Evolutionary conservation across 345 rosid species (phyloP).

Genomic region (Linum trigynum): DNA sequence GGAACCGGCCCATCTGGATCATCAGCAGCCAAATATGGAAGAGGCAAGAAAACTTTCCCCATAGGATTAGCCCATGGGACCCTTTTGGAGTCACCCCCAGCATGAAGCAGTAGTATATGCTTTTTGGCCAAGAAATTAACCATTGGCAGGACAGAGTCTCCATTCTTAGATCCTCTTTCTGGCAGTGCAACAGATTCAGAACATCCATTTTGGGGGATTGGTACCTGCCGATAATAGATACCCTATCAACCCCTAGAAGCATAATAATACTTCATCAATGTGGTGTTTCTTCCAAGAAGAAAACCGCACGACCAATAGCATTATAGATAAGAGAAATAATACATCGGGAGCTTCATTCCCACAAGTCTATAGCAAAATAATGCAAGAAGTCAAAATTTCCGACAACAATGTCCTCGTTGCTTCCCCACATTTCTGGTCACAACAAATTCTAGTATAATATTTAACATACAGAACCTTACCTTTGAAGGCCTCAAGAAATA

Average conservation of each 20-base stretch:
- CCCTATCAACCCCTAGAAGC: constrained; percentile 18
- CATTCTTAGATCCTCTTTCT: constrained; percentile 12
- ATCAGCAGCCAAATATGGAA: constrained; percentile 86
- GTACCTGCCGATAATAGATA: constrained; percentile 37
- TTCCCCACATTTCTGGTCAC: too few relatives aligned
- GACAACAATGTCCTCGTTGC: too few relatives aligned
- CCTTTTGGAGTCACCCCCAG: constrained; percentile 98
- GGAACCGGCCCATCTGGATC: constrained; percentile 96
- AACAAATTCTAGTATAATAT: too few relatives aligned
- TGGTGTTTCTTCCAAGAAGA: neutral
- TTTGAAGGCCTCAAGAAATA: too few relatives aligned
- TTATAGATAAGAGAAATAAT: neutral
- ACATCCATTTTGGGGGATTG: constrained; percentile 22
- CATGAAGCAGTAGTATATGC: constrained; percentile 89
- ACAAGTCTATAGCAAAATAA: too few relatives aligned
- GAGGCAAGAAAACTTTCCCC: constrained; percentile 95
- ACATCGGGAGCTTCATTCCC: too few relatives aligned
- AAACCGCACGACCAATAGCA: constrained; percentile 1
- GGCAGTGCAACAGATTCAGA: constrained; percentile 16
- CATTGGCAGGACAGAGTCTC: constrained; percentile 20
- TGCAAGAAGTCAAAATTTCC: too few relatives aligned
- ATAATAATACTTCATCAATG: constrained; percentile 3
- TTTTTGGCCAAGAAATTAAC: constrained; percentile 47
- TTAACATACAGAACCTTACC: too few relatives aligned
- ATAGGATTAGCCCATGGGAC: constrained; percentile 99